phyloP scores from a whole-genome alignment of 495 filamentous ascomycete species.

The Aspergillus kassunensis region DNA sequence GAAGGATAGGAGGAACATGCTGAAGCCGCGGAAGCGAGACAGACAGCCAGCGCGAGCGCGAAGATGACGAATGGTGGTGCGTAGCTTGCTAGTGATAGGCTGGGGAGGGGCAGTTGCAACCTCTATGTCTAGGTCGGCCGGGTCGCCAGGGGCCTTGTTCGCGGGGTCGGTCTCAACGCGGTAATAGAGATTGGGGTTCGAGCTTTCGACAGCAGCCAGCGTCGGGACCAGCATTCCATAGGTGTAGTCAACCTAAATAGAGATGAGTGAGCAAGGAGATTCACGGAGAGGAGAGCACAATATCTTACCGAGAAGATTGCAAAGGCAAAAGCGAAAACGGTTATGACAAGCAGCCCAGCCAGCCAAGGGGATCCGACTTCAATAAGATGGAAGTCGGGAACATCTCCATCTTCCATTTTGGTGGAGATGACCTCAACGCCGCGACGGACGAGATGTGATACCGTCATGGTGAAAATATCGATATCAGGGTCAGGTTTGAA shows the following conservation, averaged over 20 bases:
- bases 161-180: conserved; percentile 37
- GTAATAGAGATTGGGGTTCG: conserved; percentile 55
- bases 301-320: conserved; percentile 21
- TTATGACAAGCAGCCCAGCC: conserved; percentile 18
- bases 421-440: conserved; percentile 23
- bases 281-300: neutral
- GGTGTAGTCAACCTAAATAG: conserved; percentile 49
- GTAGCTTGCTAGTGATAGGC: conserved; percentile 59
- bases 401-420: conserved; percentile 13
- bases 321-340: conserved; percentile 15
- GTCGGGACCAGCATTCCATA: conserved; percentile 55
- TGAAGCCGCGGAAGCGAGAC: conserved; percentile 57
- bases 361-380: conserved; percentile 16
- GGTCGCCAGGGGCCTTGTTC: conserved; percentile 31
- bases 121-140: conserved; percentile 33
- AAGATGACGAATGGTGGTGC: conserved; percentile 56
- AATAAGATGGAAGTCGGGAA: conserved; percentile 15
- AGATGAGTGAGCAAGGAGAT: conserved; percentile 5
- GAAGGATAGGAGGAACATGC: conserved; percentile 29
- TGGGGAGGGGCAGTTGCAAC: conserved; percentile 21
- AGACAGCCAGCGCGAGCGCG: conserved; percentile 47
- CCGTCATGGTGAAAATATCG: conserved; percentile 18
- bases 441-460: conserved; percentile 25
- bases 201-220: conserved; percentile 58
- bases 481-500: neutral